phyloP scores from a whole-genome alignment of 305 asterid genomes.

The Fraxinus ornus region DNA sequence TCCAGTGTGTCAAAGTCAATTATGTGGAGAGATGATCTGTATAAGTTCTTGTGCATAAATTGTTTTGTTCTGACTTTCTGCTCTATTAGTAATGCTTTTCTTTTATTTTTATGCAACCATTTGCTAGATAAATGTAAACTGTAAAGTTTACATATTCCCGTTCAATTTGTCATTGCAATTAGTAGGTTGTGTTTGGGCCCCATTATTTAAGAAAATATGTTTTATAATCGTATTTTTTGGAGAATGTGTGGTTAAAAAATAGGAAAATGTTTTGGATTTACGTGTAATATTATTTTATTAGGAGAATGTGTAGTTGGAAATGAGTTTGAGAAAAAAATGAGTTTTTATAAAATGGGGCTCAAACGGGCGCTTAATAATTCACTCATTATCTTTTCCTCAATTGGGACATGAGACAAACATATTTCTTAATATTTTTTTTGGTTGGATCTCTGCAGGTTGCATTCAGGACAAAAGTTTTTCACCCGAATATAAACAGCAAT shows the following conservation, averaged over 20 bases:
- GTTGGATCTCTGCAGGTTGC: neutral
- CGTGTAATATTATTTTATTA: neutral
- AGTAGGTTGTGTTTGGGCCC: neutral
- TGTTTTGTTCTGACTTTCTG: neutral
- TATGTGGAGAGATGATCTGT: neutral
- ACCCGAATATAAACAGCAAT: conserved; percentile 23
- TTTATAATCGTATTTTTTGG: neutral
- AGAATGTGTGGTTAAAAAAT: neutral
- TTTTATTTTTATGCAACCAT: neutral
- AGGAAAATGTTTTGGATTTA: neutral
- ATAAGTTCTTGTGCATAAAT: neutral
- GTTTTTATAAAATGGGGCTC: neutral
- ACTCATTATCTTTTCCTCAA: neutral
- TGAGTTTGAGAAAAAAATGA: neutral
- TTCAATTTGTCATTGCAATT: neutral
- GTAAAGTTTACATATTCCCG: neutral
- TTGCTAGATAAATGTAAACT: neutral
- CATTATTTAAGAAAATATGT: neutral
- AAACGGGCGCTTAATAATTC: neutral
- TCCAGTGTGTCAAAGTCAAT: neutral
- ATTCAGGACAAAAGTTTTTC: neutral
- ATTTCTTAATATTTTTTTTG: neutral
- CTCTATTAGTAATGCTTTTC: neutral
- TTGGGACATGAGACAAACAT: neutral
- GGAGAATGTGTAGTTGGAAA: neutral